These are phyloP conservation scores for Nevesoporus exiguus DNA, from an alignment of 768 basidiomycete genomes.

Conservation along the genomic window DNA sequence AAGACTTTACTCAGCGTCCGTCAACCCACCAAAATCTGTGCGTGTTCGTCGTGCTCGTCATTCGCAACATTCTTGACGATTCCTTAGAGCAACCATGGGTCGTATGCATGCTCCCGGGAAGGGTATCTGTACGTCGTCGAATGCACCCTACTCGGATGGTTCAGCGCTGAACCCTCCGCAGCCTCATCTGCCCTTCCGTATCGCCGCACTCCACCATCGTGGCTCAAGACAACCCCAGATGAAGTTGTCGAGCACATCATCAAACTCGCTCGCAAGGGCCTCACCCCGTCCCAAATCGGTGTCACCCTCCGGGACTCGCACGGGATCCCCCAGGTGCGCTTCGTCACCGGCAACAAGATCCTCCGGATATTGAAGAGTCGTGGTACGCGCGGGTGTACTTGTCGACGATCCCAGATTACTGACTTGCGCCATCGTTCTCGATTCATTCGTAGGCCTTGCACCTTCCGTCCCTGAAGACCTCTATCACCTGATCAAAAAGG, in stretches of 20 bases:
- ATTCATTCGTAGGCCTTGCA: constrained; percentile 83
- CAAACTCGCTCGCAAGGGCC: constrained; percentile 97
- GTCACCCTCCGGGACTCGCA: constrained; percentile 97
- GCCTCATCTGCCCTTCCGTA: constrained; percentile 94
- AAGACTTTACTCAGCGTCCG: neutral
- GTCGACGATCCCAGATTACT: neutral
- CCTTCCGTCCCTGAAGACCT: constrained; percentile 99
- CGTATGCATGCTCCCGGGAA: constrained; percentile 99
- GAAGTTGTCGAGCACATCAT: constrained; percentile 95
- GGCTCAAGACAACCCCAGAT: constrained; percentile 95
- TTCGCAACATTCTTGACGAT: constrained; percentile 10
- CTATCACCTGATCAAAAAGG: constrained; percentile 99
- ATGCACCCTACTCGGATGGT: neutral
- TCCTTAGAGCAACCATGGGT: constrained; percentile 64
- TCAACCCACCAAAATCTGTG: constrained; percentile 33
- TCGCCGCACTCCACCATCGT: constrained; percentile 89
- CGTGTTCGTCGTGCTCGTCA: constrained; percentile 19
- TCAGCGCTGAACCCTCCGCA: constrained; percentile 37
- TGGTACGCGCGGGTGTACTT: constrained; percentile 51
- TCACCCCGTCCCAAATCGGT: constrained; percentile 97
- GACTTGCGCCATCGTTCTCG: neutral
- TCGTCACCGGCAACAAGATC: constrained; percentile 99
- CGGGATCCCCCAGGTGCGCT: constrained; percentile 96
- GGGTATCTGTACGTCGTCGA: constrained; percentile 86
- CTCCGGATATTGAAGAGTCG: constrained; percentile 94